Evolutionary conservation across 2,329 filamentous ascomycete genomes (phyloP).

Genomic region (Aspergillus viridinutans): DNA sequence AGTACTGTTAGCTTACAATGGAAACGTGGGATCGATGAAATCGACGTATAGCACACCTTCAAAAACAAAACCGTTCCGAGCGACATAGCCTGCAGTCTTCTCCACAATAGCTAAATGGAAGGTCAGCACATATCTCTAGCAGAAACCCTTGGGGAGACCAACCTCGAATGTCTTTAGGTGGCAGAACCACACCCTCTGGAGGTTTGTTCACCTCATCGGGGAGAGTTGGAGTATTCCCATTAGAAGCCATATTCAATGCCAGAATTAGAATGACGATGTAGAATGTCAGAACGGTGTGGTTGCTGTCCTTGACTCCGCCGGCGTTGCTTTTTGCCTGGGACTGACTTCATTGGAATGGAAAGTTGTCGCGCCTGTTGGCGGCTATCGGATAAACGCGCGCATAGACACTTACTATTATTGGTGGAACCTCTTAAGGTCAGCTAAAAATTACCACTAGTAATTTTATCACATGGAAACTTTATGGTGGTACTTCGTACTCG

Average conservation of each 20-base stretch:
- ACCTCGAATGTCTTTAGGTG: conserved; percentile 76
- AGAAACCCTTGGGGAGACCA: conserved; percentile 9
- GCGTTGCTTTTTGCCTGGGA: not conserved
- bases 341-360: conserved; percentile 1
- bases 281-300: not conserved
- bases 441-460: not conserved
- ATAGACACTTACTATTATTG: conserved; percentile 7
- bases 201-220: conserved; percentile 66
- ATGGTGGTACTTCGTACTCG: too few relatives aligned
- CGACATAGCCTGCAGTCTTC: conserved; percentile 91
- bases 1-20: not conserved
- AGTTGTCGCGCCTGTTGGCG: conserved; percentile 6
- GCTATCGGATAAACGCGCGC: conserved; percentile 7
- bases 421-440: not conserved
- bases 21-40: not conserved
- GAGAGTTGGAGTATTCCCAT: conserved; percentile 36
- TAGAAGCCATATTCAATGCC: conserved; percentile 36
- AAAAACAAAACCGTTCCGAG: conserved; percentile 62
- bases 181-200: conserved; percentile 78
- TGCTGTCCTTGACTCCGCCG: not conserved
- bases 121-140: conserved; percentile 20
- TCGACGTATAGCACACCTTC: conserved; percentile 47
- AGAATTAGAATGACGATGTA: not conserved
- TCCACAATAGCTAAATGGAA: conserved; percentile 63
- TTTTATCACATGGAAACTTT: not conserved